Evolutionary conservation across 2,329 filamentous ascomycete species (phyloP).

Genomic region (Mariannaea elegans): DNA sequence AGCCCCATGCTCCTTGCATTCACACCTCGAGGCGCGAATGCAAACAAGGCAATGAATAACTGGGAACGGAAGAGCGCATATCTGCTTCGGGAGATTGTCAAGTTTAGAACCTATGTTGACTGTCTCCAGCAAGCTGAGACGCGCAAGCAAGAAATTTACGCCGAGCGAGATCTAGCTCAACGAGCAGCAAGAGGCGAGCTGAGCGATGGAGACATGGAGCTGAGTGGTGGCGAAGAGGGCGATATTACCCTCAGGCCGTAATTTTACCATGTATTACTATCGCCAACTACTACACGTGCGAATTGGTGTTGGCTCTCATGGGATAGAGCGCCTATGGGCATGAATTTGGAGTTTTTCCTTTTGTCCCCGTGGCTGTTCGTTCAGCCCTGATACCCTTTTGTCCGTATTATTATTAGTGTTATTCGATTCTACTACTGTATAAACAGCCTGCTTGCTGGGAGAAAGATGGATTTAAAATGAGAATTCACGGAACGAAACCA

Average conservation of each 20-base stretch:
- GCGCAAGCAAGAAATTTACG: conserved; percentile 76
- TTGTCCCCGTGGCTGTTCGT: conserved; percentile 13
- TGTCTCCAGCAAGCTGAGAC: conserved; percentile 75
- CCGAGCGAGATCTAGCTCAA: conserved; percentile 62
- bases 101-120: conserved; percentile 96
- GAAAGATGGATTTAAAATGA: conserved; percentile 23
- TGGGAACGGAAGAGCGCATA: conserved; percentile 98
- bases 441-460: conserved; percentile 22
- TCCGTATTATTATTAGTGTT: conserved; percentile 19
- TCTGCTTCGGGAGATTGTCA: conserved; percentile 91
- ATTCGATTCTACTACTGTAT: conserved; percentile 34
- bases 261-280: conserved; percentile 32
- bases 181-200: conserved; percentile 59
- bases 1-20: conserved; percentile 90
- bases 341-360: conserved; percentile 24
- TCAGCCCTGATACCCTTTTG: conserved; percentile 36
- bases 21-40: conserved; percentile 83
- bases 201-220: conserved; percentile 51
- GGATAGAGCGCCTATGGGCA: conserved; percentile 16
- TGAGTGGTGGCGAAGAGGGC: conserved; percentile 45
- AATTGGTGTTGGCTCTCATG: conserved; percentile 4
- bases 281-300: conserved; percentile 6
- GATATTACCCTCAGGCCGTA: conserved; percentile 47
- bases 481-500: conserved; percentile 9
- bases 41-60: conserved; percentile 87